Evolutionary conservation across 129 eudicot species (phyloP).

Genomic region (Gnaphalium uliginosum): DNA sequence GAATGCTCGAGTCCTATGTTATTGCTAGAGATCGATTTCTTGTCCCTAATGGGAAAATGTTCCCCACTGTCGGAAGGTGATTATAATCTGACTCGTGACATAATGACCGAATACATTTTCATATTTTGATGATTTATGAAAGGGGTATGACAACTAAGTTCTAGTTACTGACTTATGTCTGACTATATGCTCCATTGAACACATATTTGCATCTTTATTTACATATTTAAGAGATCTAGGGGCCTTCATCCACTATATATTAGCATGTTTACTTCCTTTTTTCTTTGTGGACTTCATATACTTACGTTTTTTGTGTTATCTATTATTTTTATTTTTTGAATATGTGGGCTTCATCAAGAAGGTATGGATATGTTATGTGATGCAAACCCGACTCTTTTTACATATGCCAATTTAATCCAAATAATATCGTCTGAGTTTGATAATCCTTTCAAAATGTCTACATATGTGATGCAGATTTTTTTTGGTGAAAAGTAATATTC

Average conservation of each 20-base stretch:
- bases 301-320: no score
- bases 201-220: no score
- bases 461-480: background rate
- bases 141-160: background rate
- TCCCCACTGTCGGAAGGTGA: slow-evolving; percentile 93
- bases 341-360: slow-evolving; percentile 5
- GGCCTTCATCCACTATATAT: background rate
- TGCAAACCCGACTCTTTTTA: background rate
- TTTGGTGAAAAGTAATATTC: background rate
- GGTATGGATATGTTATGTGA: background rate
- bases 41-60: slow-evolving; percentile 94
- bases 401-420: background rate
- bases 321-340: no score
- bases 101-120: background rate
- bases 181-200: background rate
- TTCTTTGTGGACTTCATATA: background rate
- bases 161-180: background rate
- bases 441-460: no score
- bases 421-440: no score
- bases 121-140: background rate
- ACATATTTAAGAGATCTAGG: background rate
- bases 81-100: background rate
- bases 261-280: background rate
- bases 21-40: slow-evolving; percentile 98
- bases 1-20: slow-evolving; percentile 96